These are phyloP conservation scores for Aspergillus alliaceus DNA, from an alignment of 2,329 filamentous ascomycete genomes.

Conservation along the genomic window DNA sequence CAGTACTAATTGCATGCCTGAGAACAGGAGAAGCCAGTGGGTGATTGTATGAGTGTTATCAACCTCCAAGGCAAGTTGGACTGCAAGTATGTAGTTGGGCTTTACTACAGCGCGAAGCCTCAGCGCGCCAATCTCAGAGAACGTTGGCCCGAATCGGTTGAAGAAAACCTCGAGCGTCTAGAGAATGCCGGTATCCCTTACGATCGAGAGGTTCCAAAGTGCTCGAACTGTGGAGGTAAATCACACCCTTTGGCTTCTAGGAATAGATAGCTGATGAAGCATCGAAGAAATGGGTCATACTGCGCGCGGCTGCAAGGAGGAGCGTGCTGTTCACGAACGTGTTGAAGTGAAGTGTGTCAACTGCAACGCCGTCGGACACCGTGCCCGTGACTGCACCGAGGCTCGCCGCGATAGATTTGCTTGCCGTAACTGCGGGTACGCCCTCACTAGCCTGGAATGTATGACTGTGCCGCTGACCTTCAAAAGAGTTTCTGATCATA, in stretches of 20 bases:
- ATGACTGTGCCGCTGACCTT: constrained; percentile 16
- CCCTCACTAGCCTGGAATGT: neutral
- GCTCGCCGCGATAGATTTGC: constrained; percentile 38
- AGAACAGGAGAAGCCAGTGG: constrained; percentile 42
- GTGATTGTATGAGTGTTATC: constrained; percentile 50
- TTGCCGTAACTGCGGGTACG: constrained; percentile 57
- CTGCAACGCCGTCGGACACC: constrained; percentile 49
- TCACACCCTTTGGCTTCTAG: neutral
- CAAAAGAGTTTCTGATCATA: constrained; percentile 44
- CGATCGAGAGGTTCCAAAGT: constrained; percentile 52
- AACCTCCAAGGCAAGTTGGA: constrained; percentile 54
- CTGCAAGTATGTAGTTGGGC: constrained; percentile 52
- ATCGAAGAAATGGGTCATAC: constrained; percentile 50
- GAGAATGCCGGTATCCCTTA: constrained; percentile 52
- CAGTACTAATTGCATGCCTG: constrained; percentile 6
- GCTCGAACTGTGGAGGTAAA: constrained; percentile 51
- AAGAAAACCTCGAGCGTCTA: constrained; percentile 55
- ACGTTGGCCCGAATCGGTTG: constrained; percentile 50
- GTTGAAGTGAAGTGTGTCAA: constrained; percentile 52
- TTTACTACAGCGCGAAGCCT: constrained; percentile 49
- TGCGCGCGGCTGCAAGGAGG: constrained; percentile 48
- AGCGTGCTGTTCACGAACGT: constrained; percentile 40
- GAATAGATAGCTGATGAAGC: neutral
- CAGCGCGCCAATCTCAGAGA: constrained; percentile 47
- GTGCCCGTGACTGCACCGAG: constrained; percentile 49